A percentile compares a stretch with the other conserved stretches of the same genome.
Evolutionary conservation across 495 filamentous ascomycete species (phyloP).

Genomic region (Bryoglossum gracile): DNA sequence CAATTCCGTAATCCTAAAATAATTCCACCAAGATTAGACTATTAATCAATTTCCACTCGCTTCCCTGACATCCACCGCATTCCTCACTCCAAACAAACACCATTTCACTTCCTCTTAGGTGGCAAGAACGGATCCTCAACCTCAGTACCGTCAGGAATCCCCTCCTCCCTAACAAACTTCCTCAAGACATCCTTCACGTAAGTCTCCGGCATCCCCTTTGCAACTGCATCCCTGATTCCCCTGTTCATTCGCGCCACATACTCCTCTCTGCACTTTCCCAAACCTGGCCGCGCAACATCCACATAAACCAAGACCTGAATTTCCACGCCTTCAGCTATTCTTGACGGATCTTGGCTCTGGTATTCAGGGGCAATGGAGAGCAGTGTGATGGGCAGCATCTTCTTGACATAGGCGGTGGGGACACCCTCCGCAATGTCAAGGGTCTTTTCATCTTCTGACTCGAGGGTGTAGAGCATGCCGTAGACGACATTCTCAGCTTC

Average conservation of each 20-base stretch:
- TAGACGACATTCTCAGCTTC: conserved; percentile 17
- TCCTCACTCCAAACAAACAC: too few relatives aligned
- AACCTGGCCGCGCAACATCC: not conserved
- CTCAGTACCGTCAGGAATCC: not conserved
- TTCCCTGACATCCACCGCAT: too few relatives aligned
- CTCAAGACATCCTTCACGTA: conserved; percentile 17
- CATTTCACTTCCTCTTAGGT: too few relatives aligned
- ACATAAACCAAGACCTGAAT: conserved; percentile 19
- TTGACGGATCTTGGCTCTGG: not conserved
- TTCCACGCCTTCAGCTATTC: not conserved
- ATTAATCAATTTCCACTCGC: too few relatives aligned
- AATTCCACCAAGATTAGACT: too few relatives aligned
- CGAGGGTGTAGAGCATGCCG: conserved; percentile 47
- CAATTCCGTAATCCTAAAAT: too few relatives aligned
- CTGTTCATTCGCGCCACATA: conserved; percentile 20
- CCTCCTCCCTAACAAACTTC: conserved; percentile 13
- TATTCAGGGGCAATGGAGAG: not conserved
- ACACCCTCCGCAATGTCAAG: conserved; percentile 55
- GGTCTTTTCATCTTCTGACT: conserved; percentile 33
- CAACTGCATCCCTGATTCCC: conserved; percentile 16
- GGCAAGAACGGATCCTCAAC: conserved; percentile 16
- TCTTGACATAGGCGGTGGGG: conserved; percentile 43
- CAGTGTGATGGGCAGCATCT: conserved; percentile 16
- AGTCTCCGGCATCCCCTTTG: conserved; percentile 8
- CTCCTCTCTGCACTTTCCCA: conserved; percentile 12